phyloP scores from a whole-genome alignment of 2,329 filamentous ascomycete species.

The Sporothrix euskadiensis region DNA sequence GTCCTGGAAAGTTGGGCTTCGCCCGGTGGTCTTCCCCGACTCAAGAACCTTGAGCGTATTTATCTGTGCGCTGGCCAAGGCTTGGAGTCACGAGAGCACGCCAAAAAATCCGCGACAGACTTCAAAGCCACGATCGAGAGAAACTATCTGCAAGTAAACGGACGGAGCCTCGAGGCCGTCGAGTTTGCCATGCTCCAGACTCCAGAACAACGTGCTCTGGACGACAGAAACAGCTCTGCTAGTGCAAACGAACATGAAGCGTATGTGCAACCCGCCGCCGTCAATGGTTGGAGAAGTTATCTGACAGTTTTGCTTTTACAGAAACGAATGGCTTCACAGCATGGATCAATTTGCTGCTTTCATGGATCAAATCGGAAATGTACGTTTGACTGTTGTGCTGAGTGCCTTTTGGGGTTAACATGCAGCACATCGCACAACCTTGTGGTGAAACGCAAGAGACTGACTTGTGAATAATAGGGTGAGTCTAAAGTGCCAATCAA shows the following conservation, averaged over 20 bases:
- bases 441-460: not conserved
- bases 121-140: slow-evolving; percentile 12
- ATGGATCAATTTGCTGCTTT: slow-evolving; percentile 20
- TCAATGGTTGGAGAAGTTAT: not conserved
- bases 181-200: slow-evolving; percentile 18
- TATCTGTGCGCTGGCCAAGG: slow-evolving; percentile 13
- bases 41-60: not conserved
- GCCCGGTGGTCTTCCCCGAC: slow-evolving; percentile 4
- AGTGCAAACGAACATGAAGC: slow-evolving; percentile 19
- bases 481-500: slow-evolving; percentile 11
- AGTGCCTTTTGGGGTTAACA: not conserved
- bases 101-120: not conserved
- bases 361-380: slow-evolving; percentile 19
- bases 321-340: slow-evolving; percentile 21
- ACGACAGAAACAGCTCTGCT: slow-evolving; percentile 1
- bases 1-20: slow-evolving; percentile 15
- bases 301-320: not conserved
- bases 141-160: not conserved
- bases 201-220: not conserved
- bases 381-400: not conserved
- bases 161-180: slow-evolving; percentile 4
- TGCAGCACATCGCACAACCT: not conserved
- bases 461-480: not conserved
- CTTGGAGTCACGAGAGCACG: slow-evolving; percentile 12
- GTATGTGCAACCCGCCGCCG: not conserved